These are phyloP conservation scores for Nepenthes gracilis DNA, from an alignment of 148 eudicot species.

Conservation along the genomic window DNA sequence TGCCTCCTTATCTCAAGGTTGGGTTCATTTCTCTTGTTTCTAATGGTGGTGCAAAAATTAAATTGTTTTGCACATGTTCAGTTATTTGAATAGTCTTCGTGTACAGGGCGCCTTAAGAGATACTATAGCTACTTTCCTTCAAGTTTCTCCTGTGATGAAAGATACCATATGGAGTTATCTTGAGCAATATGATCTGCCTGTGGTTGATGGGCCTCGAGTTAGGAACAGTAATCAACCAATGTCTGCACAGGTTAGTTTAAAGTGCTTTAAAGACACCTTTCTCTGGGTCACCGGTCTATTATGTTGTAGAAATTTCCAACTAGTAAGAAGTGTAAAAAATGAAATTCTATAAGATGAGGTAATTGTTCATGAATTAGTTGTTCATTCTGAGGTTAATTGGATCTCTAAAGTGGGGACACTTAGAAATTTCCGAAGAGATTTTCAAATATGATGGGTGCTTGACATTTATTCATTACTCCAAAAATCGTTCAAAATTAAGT, in stretches of 20 bases:
- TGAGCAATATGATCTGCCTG: slow-evolving; percentile 97
- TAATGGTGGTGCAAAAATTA: neutral
- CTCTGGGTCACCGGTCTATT: too few relatives aligned
- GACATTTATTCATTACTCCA: too few relatives aligned
- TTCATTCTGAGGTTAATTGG: too few relatives aligned
- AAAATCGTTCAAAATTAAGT: too few relatives aligned
- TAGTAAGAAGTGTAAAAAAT: too few relatives aligned
- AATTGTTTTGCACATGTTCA: neutral
- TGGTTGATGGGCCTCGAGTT: slow-evolving; percentile 71
- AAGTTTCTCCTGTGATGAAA: slow-evolving; percentile 66
- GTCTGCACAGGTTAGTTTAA: slow-evolving; percentile 46
- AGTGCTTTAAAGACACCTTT: neutral
- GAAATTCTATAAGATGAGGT: too few relatives aligned
- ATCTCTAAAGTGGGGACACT: too few relatives aligned
- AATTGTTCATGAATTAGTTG: too few relatives aligned
- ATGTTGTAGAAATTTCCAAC: too few relatives aligned
- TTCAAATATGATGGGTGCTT: too few relatives aligned
- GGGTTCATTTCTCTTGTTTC: neutral
- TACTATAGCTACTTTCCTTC: slow-evolving; percentile 60
- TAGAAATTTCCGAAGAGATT: too few relatives aligned
- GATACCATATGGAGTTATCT: slow-evolving; percentile 84
- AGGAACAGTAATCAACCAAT: slow-evolving; percentile 37
- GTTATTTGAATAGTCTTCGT: slow-evolving; percentile 9
- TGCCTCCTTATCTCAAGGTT: slow-evolving; percentile 96
- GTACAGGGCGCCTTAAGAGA: slow-evolving; percentile 82